Evolutionary conservation across 139 green algal species (phyloP), one percentile per base, ranked within the genome.

Genomic region (Marvania coccoides): DNA sequence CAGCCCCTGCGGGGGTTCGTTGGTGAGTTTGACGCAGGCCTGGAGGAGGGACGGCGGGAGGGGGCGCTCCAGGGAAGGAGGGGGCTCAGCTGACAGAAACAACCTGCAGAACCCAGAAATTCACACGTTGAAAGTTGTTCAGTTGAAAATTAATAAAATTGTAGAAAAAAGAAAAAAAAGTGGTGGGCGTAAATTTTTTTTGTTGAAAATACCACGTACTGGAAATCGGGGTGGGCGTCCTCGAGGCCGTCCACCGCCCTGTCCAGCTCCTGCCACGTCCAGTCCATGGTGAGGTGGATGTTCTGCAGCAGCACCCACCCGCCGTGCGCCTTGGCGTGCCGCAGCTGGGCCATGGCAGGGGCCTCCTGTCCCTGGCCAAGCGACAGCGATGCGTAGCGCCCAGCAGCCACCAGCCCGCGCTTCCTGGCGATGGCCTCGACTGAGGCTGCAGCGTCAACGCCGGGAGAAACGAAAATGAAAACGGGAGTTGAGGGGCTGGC

Each of bases 231-330:
- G 56, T 96, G 87, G 4, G 90, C 84, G 9, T 92, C 85, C 1
- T 74, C 67, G 33, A 96, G 80, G 68, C 93, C 92, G 74, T 95
- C 87, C 31, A 94, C 75, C 66, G 80, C 79, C 71, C 88, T 91
- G 61, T 92, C 87, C 9, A 1, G 40, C 56, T 10, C 30, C 28
- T 38, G 59, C 55, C 8, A 36, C 61, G n/a, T 94, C 90, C 90
- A 96, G 54, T 95, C 85, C 54, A 93, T 90, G 13, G 86, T 90
- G 9, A 92, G 65, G 65, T 92, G 85, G 28, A 92, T 79, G 70
- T 93, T 93, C 67, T 96, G 90, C 24, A 97, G 86, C 77, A 97
- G 82, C 65, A 97, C 90, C 91, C 91, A 97, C 23, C 87, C 89
- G 37, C 91, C 91, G 19, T 92, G 85, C 72, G 87, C 86, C 75